Base-by-base conservation (phyloP, 345 rosid genomes). In the Populus nigra region DNA sequence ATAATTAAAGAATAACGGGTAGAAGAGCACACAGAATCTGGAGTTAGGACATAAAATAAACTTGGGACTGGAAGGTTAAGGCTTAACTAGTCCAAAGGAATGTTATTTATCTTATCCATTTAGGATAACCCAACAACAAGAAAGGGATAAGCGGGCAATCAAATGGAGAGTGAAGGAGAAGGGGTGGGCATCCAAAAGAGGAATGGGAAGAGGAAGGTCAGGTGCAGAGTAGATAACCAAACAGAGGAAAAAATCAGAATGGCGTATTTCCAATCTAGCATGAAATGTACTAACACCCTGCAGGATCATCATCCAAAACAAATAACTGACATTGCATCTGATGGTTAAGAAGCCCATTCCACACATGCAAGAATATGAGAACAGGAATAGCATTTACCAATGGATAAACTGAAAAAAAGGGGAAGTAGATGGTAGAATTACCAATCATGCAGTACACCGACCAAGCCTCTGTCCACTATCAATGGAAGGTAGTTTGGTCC, bases 401-500 rank as follows among this genome's bases (percentile, higher is more conserved):
- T 31, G 39, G 70, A 67, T 38, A 36, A 67, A 15, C 39, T 31
- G 15, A 16, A 65, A 29, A 31, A 29, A 8, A 15, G n/a, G 43
- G 18, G 7, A 15, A 13, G 55, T 17, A 8, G 80, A 73, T 33
- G 49, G 15, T 18, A 76, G 70, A 87, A 82, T 87, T 80, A 96
- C 99, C 99, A 96, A 78, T 96, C 94, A 75, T 96, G 99, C 74
- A 86, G 80, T 62, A 90, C 97, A 59, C 99, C 98, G 38, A 94
- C 91, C 83, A 91, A 91, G 75, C 99, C 99, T 77, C 97, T 88
- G 86, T 96, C 98, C 62, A 92, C 89, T 74, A 96, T 92, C 85
- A 93, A 57, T 3, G 99, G 92, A 73, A 96, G 96, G 82, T 87
- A 85, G 86, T 96, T 94, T 65, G 88, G 88, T 77, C 95, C 99